Evolutionary conservation across 306 rosid genomes (phyloP).

Genomic region (Prunus campanulata): DNA sequence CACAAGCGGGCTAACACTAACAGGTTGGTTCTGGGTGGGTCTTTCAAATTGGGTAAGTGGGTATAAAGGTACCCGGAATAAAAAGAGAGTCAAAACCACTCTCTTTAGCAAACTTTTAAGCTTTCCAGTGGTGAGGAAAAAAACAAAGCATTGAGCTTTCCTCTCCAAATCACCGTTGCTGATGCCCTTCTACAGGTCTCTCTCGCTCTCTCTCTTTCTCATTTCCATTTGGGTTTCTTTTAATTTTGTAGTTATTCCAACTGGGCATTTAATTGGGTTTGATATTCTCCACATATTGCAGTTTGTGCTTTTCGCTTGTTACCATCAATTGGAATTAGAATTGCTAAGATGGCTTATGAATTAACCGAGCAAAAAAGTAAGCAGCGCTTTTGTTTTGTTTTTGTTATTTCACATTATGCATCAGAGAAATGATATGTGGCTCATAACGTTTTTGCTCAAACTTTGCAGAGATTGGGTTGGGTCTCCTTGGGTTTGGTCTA

Average conservation of each 20-base stretch:
- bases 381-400: slow-evolving; percentile 19
- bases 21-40: too few species aligned
- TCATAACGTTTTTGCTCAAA: slow-evolving; percentile 17
- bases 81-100: too few species aligned
- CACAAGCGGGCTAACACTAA: too few species aligned
- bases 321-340: slow-evolving; percentile 8
- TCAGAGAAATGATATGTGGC: neutral
- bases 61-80: too few species aligned
- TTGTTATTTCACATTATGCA: neutral
- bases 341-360: slow-evolving; percentile 60
- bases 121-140: neutral
- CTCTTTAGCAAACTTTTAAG: too few species aligned
- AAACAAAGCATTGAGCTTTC: neutral
- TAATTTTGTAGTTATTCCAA: neutral
- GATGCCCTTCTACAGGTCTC: slow-evolving; percentile 5
- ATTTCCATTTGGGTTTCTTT: neutral
- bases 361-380: slow-evolving; percentile 74
- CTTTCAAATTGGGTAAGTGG: too few species aligned
- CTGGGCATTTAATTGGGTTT: neutral
- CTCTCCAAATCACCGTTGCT: slow-evolving; percentile 3
- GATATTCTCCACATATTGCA: slow-evolving; percentile 19
- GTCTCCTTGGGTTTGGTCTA: slow-evolving; percentile 84
- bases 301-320: slow-evolving; percentile 21
- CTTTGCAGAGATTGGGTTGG: slow-evolving; percentile 80
- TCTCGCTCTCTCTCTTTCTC: neutral